Percentiles rank a stretch among this genome's conserved stretches.
These are phyloP conservation scores for Beauveria australis DNA, from an alignment of 2,329 filamentous ascomycete genomes.

Conservation along the genomic window DNA sequence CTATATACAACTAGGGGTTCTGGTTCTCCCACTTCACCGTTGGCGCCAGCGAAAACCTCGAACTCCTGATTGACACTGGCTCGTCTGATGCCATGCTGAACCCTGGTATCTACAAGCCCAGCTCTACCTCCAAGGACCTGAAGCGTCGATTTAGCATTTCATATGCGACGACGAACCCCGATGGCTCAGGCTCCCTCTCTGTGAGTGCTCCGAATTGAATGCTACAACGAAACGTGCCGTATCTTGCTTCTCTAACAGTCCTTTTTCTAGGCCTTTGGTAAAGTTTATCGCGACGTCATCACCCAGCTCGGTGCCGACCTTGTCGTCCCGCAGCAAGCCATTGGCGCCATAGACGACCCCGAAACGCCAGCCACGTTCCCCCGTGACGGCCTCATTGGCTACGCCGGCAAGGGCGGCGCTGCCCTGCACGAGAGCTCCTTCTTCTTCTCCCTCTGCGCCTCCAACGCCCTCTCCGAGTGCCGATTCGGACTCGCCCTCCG, in stretches of 20 bases:
- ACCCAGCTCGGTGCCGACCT: constrained; percentile 14
- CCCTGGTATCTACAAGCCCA: constrained; percentile 15
- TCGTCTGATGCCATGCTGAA: constrained; percentile 15
- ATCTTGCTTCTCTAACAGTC: background rate
- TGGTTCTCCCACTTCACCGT: constrained; percentile 17
- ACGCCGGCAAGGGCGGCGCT: constrained; percentile 8
- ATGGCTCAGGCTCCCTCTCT: constrained; percentile 13
- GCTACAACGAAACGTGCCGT: background rate
- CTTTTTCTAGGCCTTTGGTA: constrained; percentile 12
- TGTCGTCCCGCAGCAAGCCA: constrained; percentile 12
- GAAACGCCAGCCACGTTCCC: constrained; percentile 13
- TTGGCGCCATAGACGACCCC: constrained; percentile 13
- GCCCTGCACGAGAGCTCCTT: constrained; percentile 12
- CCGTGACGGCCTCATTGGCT: constrained; percentile 16
- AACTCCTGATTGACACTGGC: constrained; percentile 16
- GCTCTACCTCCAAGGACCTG: constrained; percentile 8
- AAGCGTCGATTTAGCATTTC: constrained; percentile 11
- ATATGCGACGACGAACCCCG: constrained; percentile 16
- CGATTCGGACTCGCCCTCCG: constrained; percentile 16
- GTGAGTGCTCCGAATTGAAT: background rate
- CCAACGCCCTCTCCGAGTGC: constrained; percentile 13
- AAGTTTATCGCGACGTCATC: constrained; percentile 14
- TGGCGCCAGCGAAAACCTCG: constrained; percentile 14
- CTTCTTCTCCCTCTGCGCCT: constrained; percentile 14
- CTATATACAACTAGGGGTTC: constrained; percentile 11